These are phyloP conservation scores for Diplodia intermedia DNA, from an alignment of 2,329 filamentous ascomycete species.

Conservation along the genomic window DNA sequence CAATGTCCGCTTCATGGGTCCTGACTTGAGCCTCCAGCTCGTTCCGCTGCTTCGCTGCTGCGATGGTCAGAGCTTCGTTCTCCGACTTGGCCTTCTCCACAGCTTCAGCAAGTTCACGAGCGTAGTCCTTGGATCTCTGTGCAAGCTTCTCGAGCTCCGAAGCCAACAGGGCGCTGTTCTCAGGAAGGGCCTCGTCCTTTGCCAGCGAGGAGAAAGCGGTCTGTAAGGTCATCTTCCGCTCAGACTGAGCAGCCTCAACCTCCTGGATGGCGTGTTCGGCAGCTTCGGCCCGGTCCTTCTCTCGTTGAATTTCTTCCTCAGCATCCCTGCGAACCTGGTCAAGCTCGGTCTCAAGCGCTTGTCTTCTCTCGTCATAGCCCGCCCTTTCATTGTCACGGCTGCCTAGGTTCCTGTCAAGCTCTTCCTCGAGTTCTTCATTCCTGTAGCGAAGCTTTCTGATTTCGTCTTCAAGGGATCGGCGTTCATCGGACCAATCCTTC, in stretches of 20 bases:
- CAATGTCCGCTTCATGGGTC: constrained; percentile 48
- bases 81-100: constrained; percentile 56
- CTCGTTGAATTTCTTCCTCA: constrained; percentile 58
- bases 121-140: constrained; percentile 51
- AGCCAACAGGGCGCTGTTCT: constrained; percentile 49
- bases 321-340: constrained; percentile 62
- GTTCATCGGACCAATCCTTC: constrained; percentile 83
- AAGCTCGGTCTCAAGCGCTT: constrained; percentile 73
- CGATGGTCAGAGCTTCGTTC: constrained; percentile 51
- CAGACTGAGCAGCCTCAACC: constrained; percentile 53
- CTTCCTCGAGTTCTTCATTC: constrained; percentile 89
- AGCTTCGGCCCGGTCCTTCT: constrained; percentile 39
- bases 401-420: constrained; percentile 83
- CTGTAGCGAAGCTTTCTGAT: constrained; percentile 76
- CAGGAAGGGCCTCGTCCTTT: constrained; percentile 42
- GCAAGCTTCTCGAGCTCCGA: constrained; percentile 55
- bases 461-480: constrained; percentile 82
- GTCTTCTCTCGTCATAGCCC: constrained; percentile 71
- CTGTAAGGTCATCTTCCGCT: constrained; percentile 42
- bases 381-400: constrained; percentile 83
- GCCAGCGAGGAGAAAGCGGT: constrained; percentile 50
- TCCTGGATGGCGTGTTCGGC: constrained; percentile 43
- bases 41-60: constrained; percentile 50
- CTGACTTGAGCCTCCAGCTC: constrained; percentile 47
- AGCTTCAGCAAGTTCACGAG: constrained; percentile 54